phyloP scores from a whole-genome alignment of 176 grass and related monocot genomes.

The Aegilops sharonensis region DNA sequence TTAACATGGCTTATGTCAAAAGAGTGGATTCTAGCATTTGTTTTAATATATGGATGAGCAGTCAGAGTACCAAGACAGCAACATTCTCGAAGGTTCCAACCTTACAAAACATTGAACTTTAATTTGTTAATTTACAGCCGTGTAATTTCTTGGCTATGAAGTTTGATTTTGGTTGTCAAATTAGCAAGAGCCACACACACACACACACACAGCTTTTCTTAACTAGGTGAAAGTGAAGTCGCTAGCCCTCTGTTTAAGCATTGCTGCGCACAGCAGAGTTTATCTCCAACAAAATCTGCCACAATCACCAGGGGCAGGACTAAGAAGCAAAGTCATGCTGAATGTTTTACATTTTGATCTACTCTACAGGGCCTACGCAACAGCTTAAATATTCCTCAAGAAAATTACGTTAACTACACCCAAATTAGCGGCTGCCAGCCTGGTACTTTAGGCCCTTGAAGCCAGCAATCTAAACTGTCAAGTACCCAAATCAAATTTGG shows the following conservation, averaged over 20 bases:
- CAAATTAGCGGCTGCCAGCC: neutral
- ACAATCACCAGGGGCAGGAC: neutral
- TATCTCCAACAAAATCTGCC: neutral
- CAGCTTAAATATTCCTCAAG: constrained; percentile 12
- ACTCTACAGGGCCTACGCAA: neutral
- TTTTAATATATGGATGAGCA: neutral
- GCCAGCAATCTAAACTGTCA: neutral
- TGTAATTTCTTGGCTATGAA: neutral
- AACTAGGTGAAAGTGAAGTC: constrained; percentile 25
- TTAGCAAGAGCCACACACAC: neutral
- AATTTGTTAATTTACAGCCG: neutral
- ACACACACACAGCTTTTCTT: neutral
- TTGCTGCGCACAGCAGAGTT: neutral
- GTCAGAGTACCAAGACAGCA: neutral
- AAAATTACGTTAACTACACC: neutral
- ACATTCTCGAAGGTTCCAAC: neutral
- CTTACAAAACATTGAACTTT: neutral
- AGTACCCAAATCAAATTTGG: constrained; percentile 21
- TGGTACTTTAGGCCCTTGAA: constrained; percentile 4
- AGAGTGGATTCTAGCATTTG: neutral
- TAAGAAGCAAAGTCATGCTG: neutral
- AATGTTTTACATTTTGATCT: neutral
- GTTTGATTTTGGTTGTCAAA: neutral
- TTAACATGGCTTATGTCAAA: neutral
- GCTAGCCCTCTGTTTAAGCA: constrained; percentile 4